Evolutionary conservation across 1,284 basidiomycete species (phyloP).

Genomic region (Meripilus lineatus): DNA sequence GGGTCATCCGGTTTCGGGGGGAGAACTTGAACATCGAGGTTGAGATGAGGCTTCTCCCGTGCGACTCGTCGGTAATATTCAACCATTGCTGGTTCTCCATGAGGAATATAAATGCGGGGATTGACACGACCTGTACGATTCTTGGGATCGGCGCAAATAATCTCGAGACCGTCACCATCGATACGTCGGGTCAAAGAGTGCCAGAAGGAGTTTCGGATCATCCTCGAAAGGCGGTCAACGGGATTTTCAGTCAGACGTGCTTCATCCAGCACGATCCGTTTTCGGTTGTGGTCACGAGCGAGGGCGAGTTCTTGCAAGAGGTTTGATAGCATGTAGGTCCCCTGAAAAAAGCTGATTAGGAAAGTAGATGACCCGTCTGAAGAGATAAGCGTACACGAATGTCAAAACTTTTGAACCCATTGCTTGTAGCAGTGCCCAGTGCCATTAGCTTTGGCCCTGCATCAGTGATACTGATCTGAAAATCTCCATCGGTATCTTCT

Average conservation of each 20-base stretch:
- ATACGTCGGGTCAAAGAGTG: constrained; percentile 94
- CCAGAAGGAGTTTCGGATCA: constrained; percentile 99
- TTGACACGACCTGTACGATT: constrained; percentile 84
- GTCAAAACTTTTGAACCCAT: constrained; percentile 97
- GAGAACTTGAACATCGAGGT: constrained; percentile 86
- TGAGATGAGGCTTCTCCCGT: constrained; percentile 83
- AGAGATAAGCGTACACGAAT: constrained; percentile 68
- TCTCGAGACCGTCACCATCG: constrained; percentile 94
- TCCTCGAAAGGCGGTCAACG: constrained; percentile 92
- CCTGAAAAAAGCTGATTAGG: constrained; percentile 43
- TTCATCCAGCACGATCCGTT: constrained; percentile 97
- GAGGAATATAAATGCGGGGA: constrained; percentile 92
- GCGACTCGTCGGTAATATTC: constrained; percentile 88
- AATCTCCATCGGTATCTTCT: constrained; percentile 97
- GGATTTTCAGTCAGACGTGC: constrained; percentile 95
- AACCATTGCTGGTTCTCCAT: constrained; percentile 89
- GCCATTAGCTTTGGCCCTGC: constrained; percentile 96
- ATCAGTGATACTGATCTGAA: constrained; percentile 95
- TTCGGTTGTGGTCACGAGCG: constrained; percentile 92
- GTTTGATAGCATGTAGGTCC: constrained; percentile 98
- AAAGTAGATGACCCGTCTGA: neutral
- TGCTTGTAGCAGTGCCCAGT: constrained; percentile 93
- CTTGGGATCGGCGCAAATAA: constrained; percentile 96
- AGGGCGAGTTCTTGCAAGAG: constrained; percentile 98
- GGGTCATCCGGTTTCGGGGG: constrained; percentile 86